A percentile compares a stretch with the other conserved stretches of the same genome.
These are phyloP conservation scores for Aspergillus neoniger DNA, from an alignment of 2,329 filamentous ascomycete genomes.

Conservation along the genomic window DNA sequence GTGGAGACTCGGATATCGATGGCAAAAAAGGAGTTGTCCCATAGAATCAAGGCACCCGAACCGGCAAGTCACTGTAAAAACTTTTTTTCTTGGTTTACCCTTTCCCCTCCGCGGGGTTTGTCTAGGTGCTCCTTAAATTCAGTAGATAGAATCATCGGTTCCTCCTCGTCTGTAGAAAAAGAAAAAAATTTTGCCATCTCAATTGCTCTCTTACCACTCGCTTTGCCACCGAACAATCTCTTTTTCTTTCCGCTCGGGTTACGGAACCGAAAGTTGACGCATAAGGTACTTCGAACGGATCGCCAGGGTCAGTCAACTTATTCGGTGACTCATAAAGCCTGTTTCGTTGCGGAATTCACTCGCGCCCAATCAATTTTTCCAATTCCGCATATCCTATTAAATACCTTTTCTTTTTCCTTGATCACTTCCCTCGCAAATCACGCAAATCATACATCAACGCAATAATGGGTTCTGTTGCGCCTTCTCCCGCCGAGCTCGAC, in stretches of 20 bases:
- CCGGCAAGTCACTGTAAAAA: slow-evolving; percentile 18
- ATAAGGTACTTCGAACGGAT: not conserved
- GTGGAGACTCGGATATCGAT: slow-evolving; percentile 17
- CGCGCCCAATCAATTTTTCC: not conserved
- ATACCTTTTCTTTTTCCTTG: not conserved
- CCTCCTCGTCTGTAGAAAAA: not conserved
- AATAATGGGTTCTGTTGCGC: slow-evolving; percentile 36
- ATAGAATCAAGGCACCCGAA: slow-evolving; percentile 14
- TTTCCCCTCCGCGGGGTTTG: not conserved
- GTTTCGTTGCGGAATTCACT: not conserved
- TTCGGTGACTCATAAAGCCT: slow-evolving; percentile 6
- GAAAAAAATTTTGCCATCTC: not conserved
- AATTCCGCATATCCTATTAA: not conserved
- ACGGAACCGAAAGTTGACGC: not conserved
- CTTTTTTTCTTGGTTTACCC: slow-evolving; percentile 13
- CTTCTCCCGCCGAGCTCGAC: slow-evolving; percentile 38
- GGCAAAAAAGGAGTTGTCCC: slow-evolving; percentile 11
- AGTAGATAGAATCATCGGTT: not conserved
- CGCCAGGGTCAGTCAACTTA: not conserved
- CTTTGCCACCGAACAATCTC: not conserved
- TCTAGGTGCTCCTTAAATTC: slow-evolving; percentile 3
- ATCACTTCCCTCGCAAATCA: not conserved
- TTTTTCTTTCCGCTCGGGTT: not conserved
- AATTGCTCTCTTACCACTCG: not conserved
- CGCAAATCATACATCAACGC: not conserved